Evolutionary conservation across 2,329 filamentous ascomycete species (phyloP), one percentile per base, ranked within the genome.

Genomic region (Penicillium sp.): DNA sequence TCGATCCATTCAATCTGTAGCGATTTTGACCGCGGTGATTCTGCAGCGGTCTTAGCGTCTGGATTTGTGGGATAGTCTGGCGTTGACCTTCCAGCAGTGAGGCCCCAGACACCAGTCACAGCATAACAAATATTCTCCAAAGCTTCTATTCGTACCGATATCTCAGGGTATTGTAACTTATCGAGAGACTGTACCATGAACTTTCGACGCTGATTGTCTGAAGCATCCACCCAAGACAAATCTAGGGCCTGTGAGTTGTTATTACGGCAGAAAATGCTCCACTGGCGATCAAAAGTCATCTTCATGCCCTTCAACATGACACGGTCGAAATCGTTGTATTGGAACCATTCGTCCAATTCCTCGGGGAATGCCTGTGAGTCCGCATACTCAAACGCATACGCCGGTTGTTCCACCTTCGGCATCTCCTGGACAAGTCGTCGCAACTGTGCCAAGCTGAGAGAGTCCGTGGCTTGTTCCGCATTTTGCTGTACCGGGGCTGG

Each of bases 261-360:
- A 5, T 67, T 69, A 57, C 71, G 73, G 65, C 69, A 77, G 58
- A 84, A 82, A 22, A 82, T 79, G 65, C 83, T 77, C 90, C 90
- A 96, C 69, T 88, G 84, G 70, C 86, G 84, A 62, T 92, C 85
- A 69, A 96, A 98, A 2, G 88, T 86, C 37, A 86, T 82, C 69
- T 90, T 90, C 21, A 90, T 88, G 52, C 87, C 85, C 52, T 90
- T 84, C 48, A 97, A 80, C 68, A 93, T 88, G 47, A 88, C 83
- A 77, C 90, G 90, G 71, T 98, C 93, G 75, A 90, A 90, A 60
- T 91, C 87, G 66, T 90, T 89, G 75, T 98, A 97, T 52, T 89
- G 87, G 75, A 99, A 99, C 95, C 95, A 99, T 77, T 99, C 95
- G 71, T 98, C 91, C 48, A 99, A 82, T 79, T 99, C 95, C 62